These are phyloP conservation scores for Tanacetum coccineum DNA, from an alignment of 129 eudicot species.

Conservation along the genomic window DNA sequence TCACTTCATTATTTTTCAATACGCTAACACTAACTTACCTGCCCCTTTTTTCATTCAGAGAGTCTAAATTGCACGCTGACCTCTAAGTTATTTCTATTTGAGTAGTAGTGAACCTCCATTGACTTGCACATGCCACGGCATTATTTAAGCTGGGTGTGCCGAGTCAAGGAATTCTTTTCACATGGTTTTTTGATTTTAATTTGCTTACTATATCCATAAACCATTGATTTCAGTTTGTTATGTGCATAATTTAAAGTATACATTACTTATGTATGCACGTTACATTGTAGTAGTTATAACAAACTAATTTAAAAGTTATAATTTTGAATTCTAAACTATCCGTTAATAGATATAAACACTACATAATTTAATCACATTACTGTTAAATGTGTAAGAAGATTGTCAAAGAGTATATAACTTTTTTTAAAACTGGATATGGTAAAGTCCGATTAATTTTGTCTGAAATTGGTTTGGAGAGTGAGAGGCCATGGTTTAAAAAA, in stretches of 20 bases:
- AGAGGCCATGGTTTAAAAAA: neutral
- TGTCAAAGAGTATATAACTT: neutral
- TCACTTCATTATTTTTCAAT: neutral
- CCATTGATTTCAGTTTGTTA: constrained; percentile 1
- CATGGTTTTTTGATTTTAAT: neutral
- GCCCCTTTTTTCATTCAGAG: too few species aligned
- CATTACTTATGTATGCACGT: neutral
- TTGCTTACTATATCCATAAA: neutral
- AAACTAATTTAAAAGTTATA: neutral
- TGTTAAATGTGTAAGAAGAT: too few species aligned
- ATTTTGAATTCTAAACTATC: too few species aligned
- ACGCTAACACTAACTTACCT: too few species aligned
- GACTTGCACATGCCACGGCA: neutral
- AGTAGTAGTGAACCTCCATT: neutral
- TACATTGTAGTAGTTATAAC: neutral
- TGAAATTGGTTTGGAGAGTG: neutral
- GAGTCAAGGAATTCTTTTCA: neutral
- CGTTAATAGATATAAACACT: too few species aligned
- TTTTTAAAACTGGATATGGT: neutral
- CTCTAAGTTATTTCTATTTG: neutral
- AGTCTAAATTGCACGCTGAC: neutral
- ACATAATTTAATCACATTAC: too few species aligned
- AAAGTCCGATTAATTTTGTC: neutral
- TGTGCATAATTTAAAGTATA: neutral
- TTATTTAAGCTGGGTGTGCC: neutral